Evolutionary conservation across 305 asterid species (phyloP).

Genomic region (Striga hermonthica): DNA sequence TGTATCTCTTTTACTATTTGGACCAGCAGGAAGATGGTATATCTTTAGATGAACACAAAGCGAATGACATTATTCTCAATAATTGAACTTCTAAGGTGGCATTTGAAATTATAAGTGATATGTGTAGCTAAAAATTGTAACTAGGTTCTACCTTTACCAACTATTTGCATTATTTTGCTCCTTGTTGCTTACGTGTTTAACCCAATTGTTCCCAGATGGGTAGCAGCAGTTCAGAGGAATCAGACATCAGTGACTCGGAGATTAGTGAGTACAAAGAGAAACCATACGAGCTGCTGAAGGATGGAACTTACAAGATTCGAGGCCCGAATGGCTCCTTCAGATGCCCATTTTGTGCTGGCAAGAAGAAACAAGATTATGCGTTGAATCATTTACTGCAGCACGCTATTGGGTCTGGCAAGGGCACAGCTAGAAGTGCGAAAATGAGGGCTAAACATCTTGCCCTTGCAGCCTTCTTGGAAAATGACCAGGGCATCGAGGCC

Average conservation of each 20-base stretch:
- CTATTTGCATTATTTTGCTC: neutral
- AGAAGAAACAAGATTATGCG: conserved; percentile 82
- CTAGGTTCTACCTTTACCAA: too few relatives aligned
- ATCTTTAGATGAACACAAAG: too few relatives aligned
- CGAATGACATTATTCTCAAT: too few relatives aligned
- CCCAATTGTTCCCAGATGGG: conserved; percentile 54
- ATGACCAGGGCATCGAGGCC: neutral
- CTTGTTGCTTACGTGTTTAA: neutral
- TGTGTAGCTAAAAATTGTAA: too few relatives aligned
- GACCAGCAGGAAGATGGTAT: too few relatives aligned
- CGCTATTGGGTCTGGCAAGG: conserved; percentile 79
- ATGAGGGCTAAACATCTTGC: conserved; percentile 63
- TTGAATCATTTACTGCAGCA: conserved; percentile 73
- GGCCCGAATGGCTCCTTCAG: conserved; percentile 70
- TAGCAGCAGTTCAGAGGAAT: conserved; percentile 64
- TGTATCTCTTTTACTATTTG: too few relatives aligned
- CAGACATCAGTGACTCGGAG: conserved; percentile 87
- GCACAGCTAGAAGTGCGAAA: conserved; percentile 58
- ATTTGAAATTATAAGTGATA: too few relatives aligned
- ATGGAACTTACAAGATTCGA: conserved; percentile 63
- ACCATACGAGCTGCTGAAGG: conserved; percentile 58
- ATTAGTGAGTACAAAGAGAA: conserved; percentile 62
- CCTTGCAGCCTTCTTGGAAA: conserved; percentile 25
- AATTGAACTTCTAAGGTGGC: too few relatives aligned
- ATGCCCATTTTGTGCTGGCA: conserved; percentile 89